A percentile compares a stretch with the other conserved stretches of the same genome.
Conservation (phyloP, 208 protist genomes). For the Porcisia deanei region DNA sequence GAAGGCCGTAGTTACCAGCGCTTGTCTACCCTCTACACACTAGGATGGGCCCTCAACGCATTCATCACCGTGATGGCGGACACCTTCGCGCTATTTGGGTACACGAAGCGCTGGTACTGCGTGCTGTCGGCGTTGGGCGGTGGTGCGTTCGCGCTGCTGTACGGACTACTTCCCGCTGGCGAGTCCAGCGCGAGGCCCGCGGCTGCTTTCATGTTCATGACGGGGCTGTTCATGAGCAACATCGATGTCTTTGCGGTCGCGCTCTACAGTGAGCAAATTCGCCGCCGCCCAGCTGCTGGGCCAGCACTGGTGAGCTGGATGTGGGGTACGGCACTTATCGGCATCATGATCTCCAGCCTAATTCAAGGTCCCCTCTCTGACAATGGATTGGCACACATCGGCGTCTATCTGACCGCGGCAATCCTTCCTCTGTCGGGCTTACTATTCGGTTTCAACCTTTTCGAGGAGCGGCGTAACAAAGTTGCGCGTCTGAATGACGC, state of each 20-base stretch:
- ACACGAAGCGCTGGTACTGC: conserved; percentile 80
- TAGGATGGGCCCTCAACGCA: conserved; percentile 74
- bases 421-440: conserved; percentile 42
- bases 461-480: conserved; percentile 54
- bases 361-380: conserved; percentile 66
- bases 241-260: conserved; percentile 71
- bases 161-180: conserved; percentile 48
- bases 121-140: conserved; percentile 52
- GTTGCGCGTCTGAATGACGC: conserved; percentile 42
- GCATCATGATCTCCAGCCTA: conserved; percentile 36
- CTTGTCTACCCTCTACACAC: conserved; percentile 41
- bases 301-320: conserved; percentile 61
- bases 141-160: conserved; percentile 45
- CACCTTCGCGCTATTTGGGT: conserved; percentile 62
- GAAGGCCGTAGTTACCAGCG: conserved; percentile 49
- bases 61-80: conserved; percentile 65
- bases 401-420: conserved; percentile 44
- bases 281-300: conserved; percentile 36
- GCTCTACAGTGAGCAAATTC: conserved; percentile 69
- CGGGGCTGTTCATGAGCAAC: conserved; percentile 51
- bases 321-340: conserved; percentile 52
- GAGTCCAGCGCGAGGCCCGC: conserved; percentile 36
- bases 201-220: conserved; percentile 54
- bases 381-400: conserved; percentile 33
- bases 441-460: conserved; percentile 63